Conservation (phyloP, 2,329 filamentous ascomycete species). For the Phialocephala sp. region DNA sequence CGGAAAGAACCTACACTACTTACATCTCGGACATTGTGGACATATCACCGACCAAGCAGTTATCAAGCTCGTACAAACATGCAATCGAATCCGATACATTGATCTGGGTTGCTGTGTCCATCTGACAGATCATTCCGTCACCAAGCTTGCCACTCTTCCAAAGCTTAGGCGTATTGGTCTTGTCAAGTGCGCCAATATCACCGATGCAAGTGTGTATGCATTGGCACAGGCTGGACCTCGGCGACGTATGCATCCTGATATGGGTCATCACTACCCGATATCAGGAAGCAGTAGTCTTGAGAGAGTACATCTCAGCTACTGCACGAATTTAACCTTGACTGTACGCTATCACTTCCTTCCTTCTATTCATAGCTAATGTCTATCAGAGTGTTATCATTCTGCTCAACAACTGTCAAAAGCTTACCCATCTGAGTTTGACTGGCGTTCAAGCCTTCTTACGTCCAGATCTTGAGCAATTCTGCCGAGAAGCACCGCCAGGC, state of each 20-base stretch:
- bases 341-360: slow-evolving; percentile 54
- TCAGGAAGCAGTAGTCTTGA: slow-evolving; percentile 61
- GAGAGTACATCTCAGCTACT: slow-evolving; percentile 95
- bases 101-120: slow-evolving; percentile 94
- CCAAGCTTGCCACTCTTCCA: slow-evolving; percentile 81
- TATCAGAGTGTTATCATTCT: slow-evolving; percentile 84
- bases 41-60: slow-evolving; percentile 91
- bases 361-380: slow-evolving; percentile 40
- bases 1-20: slow-evolving; percentile 95
- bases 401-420: slow-evolving; percentile 86
- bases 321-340: slow-evolving; percentile 79
- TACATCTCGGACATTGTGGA: slow-evolving; percentile 92
- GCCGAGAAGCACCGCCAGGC: slow-evolving; percentile 81
- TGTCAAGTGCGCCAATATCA: slow-evolving; percentile 91
- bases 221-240: slow-evolving; percentile 66
- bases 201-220: slow-evolving; percentile 85
- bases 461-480: slow-evolving; percentile 83
- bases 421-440: slow-evolving; percentile 94
- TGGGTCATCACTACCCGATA: not conserved
- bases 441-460: slow-evolving; percentile 90
- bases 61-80: slow-evolving; percentile 79
- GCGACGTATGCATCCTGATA: slow-evolving; percentile 16
- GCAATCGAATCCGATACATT: slow-evolving; percentile 96
- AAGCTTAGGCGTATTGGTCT: slow-evolving; percentile 94
- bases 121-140: slow-evolving; percentile 86